These are phyloP conservation scores for Penicillium sp. DNA, from an alignment of 2,329 filamentous ascomycete species.

Conservation along the genomic window DNA sequence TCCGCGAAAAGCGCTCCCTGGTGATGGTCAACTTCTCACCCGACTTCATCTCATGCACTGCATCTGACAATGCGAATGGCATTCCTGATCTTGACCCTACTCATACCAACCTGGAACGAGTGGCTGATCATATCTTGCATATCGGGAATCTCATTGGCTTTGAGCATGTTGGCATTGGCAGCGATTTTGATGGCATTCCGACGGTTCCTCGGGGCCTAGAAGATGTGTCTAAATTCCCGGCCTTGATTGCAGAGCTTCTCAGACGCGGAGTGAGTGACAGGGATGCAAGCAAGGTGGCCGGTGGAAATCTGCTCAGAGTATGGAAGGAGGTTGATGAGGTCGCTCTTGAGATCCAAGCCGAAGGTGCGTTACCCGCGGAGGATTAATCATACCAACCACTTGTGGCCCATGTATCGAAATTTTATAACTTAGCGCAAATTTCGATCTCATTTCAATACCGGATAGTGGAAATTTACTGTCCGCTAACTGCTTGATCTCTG, in stretches of 20 bases:
- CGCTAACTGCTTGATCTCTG: neutral
- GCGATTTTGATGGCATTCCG: constrained; percentile 75
- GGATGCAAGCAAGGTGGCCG: constrained; percentile 74
- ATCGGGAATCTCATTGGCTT: constrained; percentile 83
- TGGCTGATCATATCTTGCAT: constrained; percentile 77
- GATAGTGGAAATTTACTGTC: neutral
- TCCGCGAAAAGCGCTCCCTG: constrained; percentile 71
- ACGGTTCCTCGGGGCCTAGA: constrained; percentile 71
- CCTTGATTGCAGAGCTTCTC: constrained; percentile 74
- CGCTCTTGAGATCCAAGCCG: constrained; percentile 63
- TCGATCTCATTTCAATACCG: neutral
- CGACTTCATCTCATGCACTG: constrained; percentile 76
- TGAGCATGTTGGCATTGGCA: constrained; percentile 83
- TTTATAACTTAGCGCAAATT: neutral
- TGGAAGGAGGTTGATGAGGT: constrained; percentile 78
- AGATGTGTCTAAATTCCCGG: constrained; percentile 81
- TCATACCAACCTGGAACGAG: constrained; percentile 73
- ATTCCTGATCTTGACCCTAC: constrained; percentile 67
- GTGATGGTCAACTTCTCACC: constrained; percentile 92
- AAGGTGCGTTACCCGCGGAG: constrained; percentile 51
- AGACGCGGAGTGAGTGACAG: constrained; percentile 70
- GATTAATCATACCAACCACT: constrained; percentile 31
- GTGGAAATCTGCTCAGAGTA: constrained; percentile 79
- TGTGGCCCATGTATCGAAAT: neutral
- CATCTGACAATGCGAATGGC: constrained; percentile 59